A percentile compares a stretch with the other conserved stretches of the same genome.
These are phyloP conservation scores for Scedosporium minutisporum DNA, from an alignment of 2,329 filamentous ascomycete genomes.

Conservation along the genomic window DNA sequence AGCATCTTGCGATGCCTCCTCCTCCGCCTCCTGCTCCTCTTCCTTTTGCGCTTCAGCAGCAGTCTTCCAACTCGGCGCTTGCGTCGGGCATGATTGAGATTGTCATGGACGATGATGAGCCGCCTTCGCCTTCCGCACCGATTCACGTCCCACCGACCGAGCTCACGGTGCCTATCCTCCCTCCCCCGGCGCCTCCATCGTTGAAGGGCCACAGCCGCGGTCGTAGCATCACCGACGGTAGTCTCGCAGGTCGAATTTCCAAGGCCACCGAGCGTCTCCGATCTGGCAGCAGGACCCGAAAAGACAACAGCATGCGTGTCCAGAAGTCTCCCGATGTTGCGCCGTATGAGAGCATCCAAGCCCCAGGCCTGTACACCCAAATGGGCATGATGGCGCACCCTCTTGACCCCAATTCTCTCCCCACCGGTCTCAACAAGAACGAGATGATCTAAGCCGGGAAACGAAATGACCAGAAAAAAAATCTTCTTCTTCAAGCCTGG, in stretches of 20 bases:
- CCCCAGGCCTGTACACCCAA: constrained; percentile 9
- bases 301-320: constrained; percentile 26
- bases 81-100: constrained; percentile 54
- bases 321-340: constrained; percentile 11
- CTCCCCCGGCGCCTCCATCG: constrained; percentile 33
- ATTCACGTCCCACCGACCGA: constrained; percentile 28
- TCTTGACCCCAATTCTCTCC: constrained; percentile 10
- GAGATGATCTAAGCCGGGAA: constrained; percentile 40
- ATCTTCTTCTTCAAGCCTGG: background rate
- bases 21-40: constrained; percentile 53
- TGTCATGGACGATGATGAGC: constrained; percentile 52
- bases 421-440: constrained; percentile 42
- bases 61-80: constrained; percentile 33
- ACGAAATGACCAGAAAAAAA: background rate
- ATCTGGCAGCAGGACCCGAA: constrained; percentile 47
- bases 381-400: constrained; percentile 20
- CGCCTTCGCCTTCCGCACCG: constrained; percentile 11
- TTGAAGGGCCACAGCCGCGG: constrained; percentile 43
- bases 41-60: constrained; percentile 29
- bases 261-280: constrained; percentile 52
- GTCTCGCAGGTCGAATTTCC: constrained; percentile 43
- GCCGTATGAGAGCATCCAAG: constrained; percentile 32
- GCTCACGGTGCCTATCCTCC: constrained; percentile 32
- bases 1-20: constrained; percentile 50
- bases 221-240: constrained; percentile 43